Evolutionary conservation across 2,329 filamentous ascomycete species (phyloP).

Genomic region (Stagonosporopsis tanaceti): DNA sequence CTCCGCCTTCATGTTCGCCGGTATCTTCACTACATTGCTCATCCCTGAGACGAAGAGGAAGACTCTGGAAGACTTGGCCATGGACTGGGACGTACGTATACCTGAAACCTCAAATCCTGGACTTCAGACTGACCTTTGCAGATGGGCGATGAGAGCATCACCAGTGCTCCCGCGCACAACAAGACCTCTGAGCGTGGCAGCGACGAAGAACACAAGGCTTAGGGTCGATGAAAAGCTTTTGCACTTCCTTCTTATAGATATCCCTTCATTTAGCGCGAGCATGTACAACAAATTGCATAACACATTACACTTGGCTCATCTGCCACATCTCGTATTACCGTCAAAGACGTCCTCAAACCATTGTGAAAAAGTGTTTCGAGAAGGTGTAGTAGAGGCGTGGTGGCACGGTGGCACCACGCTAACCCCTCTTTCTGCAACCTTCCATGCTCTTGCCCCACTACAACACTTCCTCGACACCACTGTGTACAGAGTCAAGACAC

Average conservation of each 20-base stretch:
- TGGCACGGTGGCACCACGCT: background rate
- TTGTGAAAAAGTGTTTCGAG: background rate
- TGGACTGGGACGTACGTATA: constrained; percentile 36
- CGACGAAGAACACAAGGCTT: too few relatives aligned
- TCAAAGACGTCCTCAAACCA: background rate
- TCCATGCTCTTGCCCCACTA: background rate
- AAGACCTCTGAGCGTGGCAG: too few relatives aligned
- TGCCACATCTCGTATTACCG: background rate
- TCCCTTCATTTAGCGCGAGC: constrained; percentile 6
- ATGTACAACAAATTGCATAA: constrained; percentile 10
- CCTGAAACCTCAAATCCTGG: background rate
- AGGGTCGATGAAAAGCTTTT: constrained; percentile 2
- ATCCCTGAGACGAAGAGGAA: constrained; percentile 80
- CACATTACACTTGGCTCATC: background rate
- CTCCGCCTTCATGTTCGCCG: constrained; percentile 80
- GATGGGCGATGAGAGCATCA: constrained; percentile 31
- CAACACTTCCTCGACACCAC: background rate
- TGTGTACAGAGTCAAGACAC: background rate
- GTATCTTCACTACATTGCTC: constrained; percentile 71
- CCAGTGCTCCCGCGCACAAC: too few relatives aligned
- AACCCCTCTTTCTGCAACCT: background rate
- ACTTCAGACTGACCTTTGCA: background rate
- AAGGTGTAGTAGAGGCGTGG: too few relatives aligned
- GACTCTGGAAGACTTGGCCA: constrained; percentile 74
- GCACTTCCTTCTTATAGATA: constrained; percentile 10